phyloP scores from a whole-genome alignment of 2,329 filamentous ascomycete species.

The Colletotrichum sublineola region DNA sequence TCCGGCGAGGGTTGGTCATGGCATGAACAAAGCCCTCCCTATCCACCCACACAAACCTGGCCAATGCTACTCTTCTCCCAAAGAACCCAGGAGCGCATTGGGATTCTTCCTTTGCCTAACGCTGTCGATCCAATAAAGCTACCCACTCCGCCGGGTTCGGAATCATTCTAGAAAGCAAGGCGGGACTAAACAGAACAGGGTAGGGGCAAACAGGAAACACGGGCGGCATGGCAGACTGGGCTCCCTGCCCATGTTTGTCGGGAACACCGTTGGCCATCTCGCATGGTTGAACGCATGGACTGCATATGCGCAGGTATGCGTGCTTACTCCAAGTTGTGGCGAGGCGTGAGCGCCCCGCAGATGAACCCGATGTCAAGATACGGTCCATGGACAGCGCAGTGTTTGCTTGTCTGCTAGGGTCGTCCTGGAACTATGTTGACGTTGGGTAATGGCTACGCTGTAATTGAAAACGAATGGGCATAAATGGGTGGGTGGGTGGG shows the following conservation, averaged over 20 bases:
- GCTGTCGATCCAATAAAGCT: constrained; percentile 5
- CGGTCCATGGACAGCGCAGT: neutral
- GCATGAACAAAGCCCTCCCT: constrained; percentile 5
- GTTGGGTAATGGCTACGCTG: constrained; percentile 10
- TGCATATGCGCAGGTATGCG: neutral
- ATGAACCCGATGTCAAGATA: constrained; percentile 13
- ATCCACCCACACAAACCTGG: neutral
- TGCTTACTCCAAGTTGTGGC: neutral
- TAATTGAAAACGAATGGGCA: constrained; percentile 6
- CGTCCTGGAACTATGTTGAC: constrained; percentile 27
- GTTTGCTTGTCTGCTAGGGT: constrained; percentile 22
- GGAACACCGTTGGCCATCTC: constrained; percentile 23
- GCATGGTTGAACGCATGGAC: constrained; percentile 17
- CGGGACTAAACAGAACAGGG: neutral
- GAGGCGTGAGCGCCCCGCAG: neutral
- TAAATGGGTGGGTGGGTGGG: constrained; percentile 10
- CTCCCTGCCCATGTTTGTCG: constrained; percentile 13
- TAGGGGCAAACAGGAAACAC: neutral
- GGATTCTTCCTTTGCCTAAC: neutral
- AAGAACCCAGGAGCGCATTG: constrained; percentile 10
- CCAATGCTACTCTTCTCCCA: neutral
- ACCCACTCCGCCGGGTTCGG: constrained; percentile 13
- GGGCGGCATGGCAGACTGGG: neutral
- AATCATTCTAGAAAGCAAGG: constrained; percentile 29
- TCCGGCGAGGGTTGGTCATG: neutral